Evolutionary conservation across 2,329 filamentous ascomycete genomes (phyloP).

Genomic region (Zelopaecilomyces penicillatus): DNA sequence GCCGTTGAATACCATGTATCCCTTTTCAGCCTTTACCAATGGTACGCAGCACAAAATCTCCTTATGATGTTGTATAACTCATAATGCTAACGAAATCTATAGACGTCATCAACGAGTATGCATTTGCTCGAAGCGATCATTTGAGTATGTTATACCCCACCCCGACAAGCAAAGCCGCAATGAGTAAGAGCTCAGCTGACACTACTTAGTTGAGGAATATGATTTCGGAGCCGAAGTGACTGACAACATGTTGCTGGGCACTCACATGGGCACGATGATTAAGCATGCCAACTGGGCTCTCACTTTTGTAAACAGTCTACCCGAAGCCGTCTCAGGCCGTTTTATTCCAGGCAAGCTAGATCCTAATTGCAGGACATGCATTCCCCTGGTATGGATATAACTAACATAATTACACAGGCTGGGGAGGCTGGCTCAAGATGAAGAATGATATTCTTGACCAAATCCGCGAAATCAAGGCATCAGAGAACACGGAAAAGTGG

Average conservation of each 20-base stretch:
- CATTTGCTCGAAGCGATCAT: constrained; percentile 27
- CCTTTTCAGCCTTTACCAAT: constrained; percentile 30
- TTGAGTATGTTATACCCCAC: constrained; percentile 14
- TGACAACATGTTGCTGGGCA: constrained; percentile 27
- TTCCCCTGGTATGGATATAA: constrained; percentile 1
- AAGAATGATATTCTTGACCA: constrained; percentile 29
- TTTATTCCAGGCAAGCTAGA: constrained; percentile 20
- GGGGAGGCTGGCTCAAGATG: constrained; percentile 30
- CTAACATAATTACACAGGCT: constrained; percentile 19
- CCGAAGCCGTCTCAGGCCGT: constrained; percentile 26
- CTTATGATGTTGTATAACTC: too few relatives aligned
- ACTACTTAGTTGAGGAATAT: constrained; percentile 20
- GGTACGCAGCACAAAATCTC: constrained; percentile 15
- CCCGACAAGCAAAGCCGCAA: not conserved
- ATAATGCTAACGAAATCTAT: not conserved
- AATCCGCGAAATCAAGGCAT: constrained; percentile 26
- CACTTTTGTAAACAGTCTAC: constrained; percentile 25
- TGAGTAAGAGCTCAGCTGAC: not conserved
- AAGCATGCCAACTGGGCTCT: constrained; percentile 29
- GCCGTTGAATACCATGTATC: constrained; percentile 28
- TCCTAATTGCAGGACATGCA: not conserved
- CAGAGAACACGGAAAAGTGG: constrained; percentile 25
- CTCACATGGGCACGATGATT: constrained; percentile 27
- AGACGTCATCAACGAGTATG: constrained; percentile 34
- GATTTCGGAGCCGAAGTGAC: constrained; percentile 28